These are phyloP conservation scores for Francoa sonchifolia DNA, from an alignment of 441 rosid genomes.

Conservation along the genomic window DNA sequence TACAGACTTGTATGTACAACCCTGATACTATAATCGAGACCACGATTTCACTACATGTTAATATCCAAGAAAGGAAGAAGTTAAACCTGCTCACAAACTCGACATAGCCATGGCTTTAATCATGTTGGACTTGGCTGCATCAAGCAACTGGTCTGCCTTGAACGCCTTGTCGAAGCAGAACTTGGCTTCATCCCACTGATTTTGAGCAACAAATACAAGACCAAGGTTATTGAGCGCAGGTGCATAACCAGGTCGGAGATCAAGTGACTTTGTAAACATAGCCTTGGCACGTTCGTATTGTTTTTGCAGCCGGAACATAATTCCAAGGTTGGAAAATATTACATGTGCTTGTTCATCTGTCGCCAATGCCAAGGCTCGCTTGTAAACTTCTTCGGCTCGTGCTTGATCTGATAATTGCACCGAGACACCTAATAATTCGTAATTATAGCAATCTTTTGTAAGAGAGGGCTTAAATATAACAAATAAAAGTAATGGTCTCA, in stretches of 20 bases:
- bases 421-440: slow-evolving; percentile 42
- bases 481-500: no score
- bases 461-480: neutral
- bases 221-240: slow-evolving; percentile 92
- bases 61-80: no score
- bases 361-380: slow-evolving; percentile 59
- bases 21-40: no score
- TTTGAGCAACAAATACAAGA: slow-evolving; percentile 78
- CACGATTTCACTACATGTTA: no score
- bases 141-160: slow-evolving; percentile 64
- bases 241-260: slow-evolving; percentile 78
- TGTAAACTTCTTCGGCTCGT: slow-evolving; percentile 70
- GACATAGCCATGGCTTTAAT: slow-evolving; percentile 50
- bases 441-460: no score
- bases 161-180: slow-evolving; percentile 70
- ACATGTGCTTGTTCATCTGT: slow-evolving; percentile 49
- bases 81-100: slow-evolving; percentile 29
- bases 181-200: slow-evolving; percentile 75
- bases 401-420: slow-evolving; percentile 61
- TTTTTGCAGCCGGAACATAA: slow-evolving; percentile 65
- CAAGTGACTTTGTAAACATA: slow-evolving; percentile 74
- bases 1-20: no score
- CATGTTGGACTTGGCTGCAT: slow-evolving; percentile 77
- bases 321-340: slow-evolving; percentile 80
- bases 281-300: slow-evolving; percentile 79